These are phyloP conservation scores for Solanum chilense DNA, from an alignment of 257 asterid genomes.

Conservation along the genomic window DNA sequence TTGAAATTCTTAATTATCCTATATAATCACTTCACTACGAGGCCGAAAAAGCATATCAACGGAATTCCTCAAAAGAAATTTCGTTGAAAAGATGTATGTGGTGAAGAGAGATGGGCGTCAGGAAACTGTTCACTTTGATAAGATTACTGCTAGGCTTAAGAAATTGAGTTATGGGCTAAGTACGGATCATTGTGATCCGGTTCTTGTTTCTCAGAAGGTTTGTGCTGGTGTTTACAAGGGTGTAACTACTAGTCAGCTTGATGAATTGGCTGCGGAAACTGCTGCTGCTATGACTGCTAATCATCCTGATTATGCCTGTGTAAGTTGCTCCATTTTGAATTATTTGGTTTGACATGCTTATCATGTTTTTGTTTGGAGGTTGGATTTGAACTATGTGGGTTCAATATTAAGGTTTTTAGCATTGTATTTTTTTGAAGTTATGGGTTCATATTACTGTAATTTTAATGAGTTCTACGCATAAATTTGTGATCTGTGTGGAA, in stretches of 20 bases:
- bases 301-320: constrained; percentile 94
- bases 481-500: not conserved
- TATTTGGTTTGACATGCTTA: not conserved
- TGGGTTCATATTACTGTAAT: not conserved
- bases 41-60: not conserved
- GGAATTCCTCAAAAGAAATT: constrained; percentile 7
- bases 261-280: constrained; percentile 95
- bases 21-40: not conserved
- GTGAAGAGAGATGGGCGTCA: constrained; percentile 94
- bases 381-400: not conserved
- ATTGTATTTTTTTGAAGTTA: not conserved
- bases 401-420: not conserved
- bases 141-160: constrained; percentile 87
- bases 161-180: constrained; percentile 87
- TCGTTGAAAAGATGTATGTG: constrained; percentile 50
- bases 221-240: constrained; percentile 94
- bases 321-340: constrained; percentile 21
- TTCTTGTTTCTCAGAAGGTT: constrained; percentile 79
- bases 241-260: constrained; percentile 93
- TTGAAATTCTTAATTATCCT: not conserved
- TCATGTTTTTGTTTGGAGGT: not conserved
- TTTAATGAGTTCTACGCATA: not conserved
- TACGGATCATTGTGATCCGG: constrained; percentile 87
- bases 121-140: constrained; percentile 89
- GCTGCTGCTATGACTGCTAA: constrained; percentile 93